Evolutionary conservation across 306 rosid species (phyloP).

Genomic region (Cucurbita maxima): DNA sequence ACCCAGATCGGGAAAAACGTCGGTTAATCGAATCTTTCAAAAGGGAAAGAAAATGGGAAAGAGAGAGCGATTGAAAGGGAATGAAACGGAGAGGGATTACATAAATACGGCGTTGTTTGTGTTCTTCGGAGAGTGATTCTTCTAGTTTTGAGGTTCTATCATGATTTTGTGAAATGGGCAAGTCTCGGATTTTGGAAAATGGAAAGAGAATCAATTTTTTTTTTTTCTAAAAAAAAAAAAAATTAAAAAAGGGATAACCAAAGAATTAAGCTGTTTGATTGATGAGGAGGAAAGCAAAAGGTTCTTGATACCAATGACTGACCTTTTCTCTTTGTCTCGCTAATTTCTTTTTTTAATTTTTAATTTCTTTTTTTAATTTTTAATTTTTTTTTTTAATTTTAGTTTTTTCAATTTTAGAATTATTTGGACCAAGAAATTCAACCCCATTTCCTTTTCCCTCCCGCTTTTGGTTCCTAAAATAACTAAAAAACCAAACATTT

Average conservation of each 20-base stretch:
- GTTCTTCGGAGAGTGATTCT: background rate
- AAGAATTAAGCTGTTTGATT: conserved; percentile 17
- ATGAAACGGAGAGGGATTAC: conserved; percentile 11
- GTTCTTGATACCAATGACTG: conserved; percentile 23
- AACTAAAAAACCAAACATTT: conserved; percentile 40
- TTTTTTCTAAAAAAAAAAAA: background rate
- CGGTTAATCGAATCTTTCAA: background rate
- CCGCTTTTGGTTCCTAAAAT: conserved; percentile 51
- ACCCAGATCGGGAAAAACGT: conserved; percentile 10
- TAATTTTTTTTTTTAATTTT: background rate
- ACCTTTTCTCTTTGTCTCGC: conserved; percentile 23
- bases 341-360: background rate
- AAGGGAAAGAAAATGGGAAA: conserved; percentile 10
- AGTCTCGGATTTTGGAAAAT: conserved; percentile 21
- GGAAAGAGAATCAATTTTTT: background rate
- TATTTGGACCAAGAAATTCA: conserved; percentile 28
- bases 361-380: background rate
- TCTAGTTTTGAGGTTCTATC: conserved; percentile 4
- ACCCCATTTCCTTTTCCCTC: conserved; percentile 22
- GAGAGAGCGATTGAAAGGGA: conserved; percentile 13
- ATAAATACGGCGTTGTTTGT: background rate
- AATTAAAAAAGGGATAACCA: background rate
- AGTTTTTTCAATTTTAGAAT: background rate
- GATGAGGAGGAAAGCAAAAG: conserved; percentile 46
- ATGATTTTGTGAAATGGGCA: conserved; percentile 16